These are phyloP conservation scores for Hericium alpestre DNA, from an alignment of 768 basidiomycete genomes.

Conservation along the genomic window DNA sequence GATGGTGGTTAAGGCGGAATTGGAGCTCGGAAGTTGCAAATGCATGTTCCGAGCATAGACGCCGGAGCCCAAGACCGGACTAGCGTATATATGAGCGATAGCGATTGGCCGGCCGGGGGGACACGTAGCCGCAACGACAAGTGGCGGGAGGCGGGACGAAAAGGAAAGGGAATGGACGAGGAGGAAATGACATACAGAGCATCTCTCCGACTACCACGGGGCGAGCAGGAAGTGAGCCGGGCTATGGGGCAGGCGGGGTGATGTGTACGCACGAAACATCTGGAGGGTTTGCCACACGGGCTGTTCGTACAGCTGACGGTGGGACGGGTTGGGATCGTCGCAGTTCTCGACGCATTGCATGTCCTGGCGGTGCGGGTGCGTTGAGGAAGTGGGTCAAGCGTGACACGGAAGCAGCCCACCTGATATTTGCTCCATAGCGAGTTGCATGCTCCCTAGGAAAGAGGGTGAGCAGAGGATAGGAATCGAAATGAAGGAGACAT, in stretches of 20 bases:
- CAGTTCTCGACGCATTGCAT: slow-evolving; percentile 99
- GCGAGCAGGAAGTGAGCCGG: slow-evolving; percentile 20
- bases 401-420: slow-evolving; percentile 23
- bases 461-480: slow-evolving; percentile 1
- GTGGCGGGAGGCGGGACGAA: too few species aligned
- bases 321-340: slow-evolving; percentile 43
- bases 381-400: not conserved
- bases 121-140: too few species aligned
- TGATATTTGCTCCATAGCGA: slow-evolving; percentile 81
- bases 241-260: not conserved
- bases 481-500: slow-evolving; percentile 11
- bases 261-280: slow-evolving; percentile 65
- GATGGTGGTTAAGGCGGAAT: too few species aligned
- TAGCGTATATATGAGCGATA: too few species aligned
- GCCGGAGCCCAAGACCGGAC: too few species aligned
- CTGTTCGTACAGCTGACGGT: slow-evolving; percentile 78
- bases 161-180: slow-evolving; percentile 6
- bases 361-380: slow-evolving; percentile 39
- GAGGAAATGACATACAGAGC: slow-evolving; percentile 53
- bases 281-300: slow-evolving; percentile 89
- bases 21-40: too few species aligned
- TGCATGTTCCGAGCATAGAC: too few species aligned
- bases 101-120: too few species aligned
- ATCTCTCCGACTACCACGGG: slow-evolving; percentile 75
- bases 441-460: slow-evolving; percentile 60